Evolutionary conservation across 2,329 filamentous ascomycete genomes (phyloP).

Genomic region (Cytospora mali): DNA sequence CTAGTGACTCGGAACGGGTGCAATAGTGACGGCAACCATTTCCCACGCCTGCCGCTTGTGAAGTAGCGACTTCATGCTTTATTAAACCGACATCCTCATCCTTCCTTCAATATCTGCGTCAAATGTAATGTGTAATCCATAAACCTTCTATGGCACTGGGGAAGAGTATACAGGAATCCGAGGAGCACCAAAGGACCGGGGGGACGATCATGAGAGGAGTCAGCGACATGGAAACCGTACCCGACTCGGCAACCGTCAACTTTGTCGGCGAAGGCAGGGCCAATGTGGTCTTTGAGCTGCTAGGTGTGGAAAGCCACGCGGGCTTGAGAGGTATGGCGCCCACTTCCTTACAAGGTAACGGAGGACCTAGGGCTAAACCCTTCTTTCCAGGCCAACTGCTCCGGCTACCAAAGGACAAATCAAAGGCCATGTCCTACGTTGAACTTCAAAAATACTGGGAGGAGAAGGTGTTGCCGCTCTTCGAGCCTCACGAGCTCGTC

Average conservation of each 20-base stretch:
- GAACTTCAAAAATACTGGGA: slow-evolving; percentile 52
- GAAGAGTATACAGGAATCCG: slow-evolving; percentile 6
- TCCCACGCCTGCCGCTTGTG: slow-evolving; percentile 14
- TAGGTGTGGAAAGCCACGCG: slow-evolving; percentile 22
- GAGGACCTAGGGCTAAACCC: slow-evolving; percentile 22
- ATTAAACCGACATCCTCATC: not conserved
- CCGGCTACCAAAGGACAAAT: slow-evolving; percentile 61
- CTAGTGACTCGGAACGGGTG: slow-evolving; percentile 2
- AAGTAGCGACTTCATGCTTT: slow-evolving; percentile 21
- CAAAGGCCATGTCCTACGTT: slow-evolving; percentile 49
- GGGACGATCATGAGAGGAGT: not conserved
- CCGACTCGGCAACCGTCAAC: slow-evolving; percentile 17
- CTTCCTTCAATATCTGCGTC: not conserved
- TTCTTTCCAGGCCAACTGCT: slow-evolving; percentile 53
- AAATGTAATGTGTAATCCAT: slow-evolving; percentile 18
- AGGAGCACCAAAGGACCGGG: slow-evolving; percentile 2
- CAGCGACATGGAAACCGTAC: slow-evolving; percentile 19
- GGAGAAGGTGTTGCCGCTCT: slow-evolving; percentile 56
- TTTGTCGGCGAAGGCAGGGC: slow-evolving; percentile 72
- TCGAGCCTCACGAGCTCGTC: slow-evolving; percentile 55
- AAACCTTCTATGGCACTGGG: slow-evolving; percentile 11
- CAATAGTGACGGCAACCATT: slow-evolving; percentile 18
- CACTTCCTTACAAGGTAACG: not conserved
- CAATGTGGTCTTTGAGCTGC: slow-evolving; percentile 72
- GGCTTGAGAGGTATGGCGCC: slow-evolving; percentile 14